A percentile compares a stretch with the other conserved stretches of the same genome.
Conservation (phyloP, 2,329 filamentous ascomycete species). For the Apiospora phragmitis region DNA sequence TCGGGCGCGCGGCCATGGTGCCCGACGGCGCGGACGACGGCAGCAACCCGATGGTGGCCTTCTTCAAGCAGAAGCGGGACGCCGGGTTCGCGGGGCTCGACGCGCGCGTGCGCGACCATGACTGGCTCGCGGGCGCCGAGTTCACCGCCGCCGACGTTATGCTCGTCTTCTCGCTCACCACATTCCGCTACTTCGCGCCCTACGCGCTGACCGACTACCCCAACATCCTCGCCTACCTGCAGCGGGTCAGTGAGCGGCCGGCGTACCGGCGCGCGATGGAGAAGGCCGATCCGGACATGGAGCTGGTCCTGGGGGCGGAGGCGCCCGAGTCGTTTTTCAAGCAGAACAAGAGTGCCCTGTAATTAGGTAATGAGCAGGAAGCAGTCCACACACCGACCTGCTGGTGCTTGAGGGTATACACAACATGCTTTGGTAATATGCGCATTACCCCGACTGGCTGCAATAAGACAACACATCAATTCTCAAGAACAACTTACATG, state of each 20-base stretch:
- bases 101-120: slow-evolving; percentile 42
- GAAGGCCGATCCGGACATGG: slow-evolving; percentile 50
- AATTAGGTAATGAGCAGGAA: no score
- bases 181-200: slow-evolving; percentile 54
- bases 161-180: slow-evolving; percentile 61
- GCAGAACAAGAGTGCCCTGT: background rate
- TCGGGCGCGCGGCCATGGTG: slow-evolving; percentile 36
- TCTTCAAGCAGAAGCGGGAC: slow-evolving; percentile 21
- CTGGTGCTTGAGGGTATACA: background rate
- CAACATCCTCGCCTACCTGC: slow-evolving; percentile 46
- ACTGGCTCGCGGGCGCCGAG: slow-evolving; percentile 62
- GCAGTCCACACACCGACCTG: no score
- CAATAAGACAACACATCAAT: background rate
- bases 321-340: slow-evolving; percentile 3
- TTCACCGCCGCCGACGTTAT: slow-evolving; percentile 69
- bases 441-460: background rate
- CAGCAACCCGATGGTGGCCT: slow-evolving; percentile 1
- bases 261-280: slow-evolving; percentile 48
- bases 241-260: slow-evolving; percentile 42
- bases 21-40: slow-evolving; percentile 28
- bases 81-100: slow-evolving; percentile 35
- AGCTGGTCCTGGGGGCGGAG: slow-evolving; percentile 18
- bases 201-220: slow-evolving; percentile 41
- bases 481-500: background rate
- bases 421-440: background rate